Evolutionary conservation across 192 early-diverging fungal genomes (phyloP).

Genomic region (Coemansia sp.): DNA sequence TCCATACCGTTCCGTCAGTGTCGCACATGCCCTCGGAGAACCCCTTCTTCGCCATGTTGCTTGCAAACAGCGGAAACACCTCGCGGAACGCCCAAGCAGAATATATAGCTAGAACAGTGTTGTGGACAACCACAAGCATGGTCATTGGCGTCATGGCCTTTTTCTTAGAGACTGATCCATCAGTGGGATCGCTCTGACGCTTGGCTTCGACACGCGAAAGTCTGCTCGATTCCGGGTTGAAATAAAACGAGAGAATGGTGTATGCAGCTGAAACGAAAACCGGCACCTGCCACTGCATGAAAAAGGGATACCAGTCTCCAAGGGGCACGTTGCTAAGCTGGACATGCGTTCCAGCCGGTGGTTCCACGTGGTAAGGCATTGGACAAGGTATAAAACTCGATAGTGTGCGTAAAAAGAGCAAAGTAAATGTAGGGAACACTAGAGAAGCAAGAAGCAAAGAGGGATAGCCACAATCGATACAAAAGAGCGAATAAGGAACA

Average conservation of each 20-base stretch:
- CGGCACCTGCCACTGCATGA: conserved; percentile 73
- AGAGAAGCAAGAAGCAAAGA: neutral
- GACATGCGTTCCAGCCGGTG: conserved; percentile 31
- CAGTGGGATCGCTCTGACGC: conserved; percentile 11
- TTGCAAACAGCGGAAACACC: conserved; percentile 60
- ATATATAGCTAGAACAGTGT: conserved; percentile 68
- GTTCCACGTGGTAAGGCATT: conserved; percentile 3
- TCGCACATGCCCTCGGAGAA: conserved; percentile 67
- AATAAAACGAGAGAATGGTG: conserved; percentile 39
- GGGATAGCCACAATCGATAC: neutral
- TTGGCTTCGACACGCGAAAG: conserved; percentile 18
- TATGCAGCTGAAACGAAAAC: conserved; percentile 59
- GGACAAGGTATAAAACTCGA: neutral
- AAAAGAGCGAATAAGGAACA: neutral
- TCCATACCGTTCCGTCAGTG: conserved; percentile 63
- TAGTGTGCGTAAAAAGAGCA: neutral
- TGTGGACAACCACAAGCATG: conserved; percentile 75
- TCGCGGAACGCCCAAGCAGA: conserved; percentile 69
- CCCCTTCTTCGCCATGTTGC: conserved; percentile 54
- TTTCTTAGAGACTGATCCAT: neutral
- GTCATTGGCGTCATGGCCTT: conserved; percentile 58
- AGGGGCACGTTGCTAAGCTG: conserved; percentile 59
- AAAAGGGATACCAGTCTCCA: conserved; percentile 66
- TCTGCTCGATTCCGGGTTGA: conserved; percentile 18
- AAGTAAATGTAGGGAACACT: neutral